A percentile compares a stretch with the other conserved stretches of the same genome.
Conservation (phyloP, 2,329 filamentous ascomycete genomes). For the Ophiostoma quercus region DNA sequence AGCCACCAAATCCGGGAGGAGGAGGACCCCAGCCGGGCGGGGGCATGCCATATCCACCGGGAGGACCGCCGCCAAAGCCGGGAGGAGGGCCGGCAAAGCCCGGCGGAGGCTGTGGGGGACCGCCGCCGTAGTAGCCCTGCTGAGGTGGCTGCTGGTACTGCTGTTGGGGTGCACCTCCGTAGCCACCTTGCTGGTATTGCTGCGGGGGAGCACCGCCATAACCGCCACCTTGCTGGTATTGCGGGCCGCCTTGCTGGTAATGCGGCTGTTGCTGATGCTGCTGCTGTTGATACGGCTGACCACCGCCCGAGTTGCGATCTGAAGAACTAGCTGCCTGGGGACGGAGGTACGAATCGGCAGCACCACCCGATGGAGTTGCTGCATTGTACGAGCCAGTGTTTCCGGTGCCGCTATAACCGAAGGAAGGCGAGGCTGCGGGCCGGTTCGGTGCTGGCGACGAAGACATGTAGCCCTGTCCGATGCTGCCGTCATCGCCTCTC, state of each 20-base stretch:
- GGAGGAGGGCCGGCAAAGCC: neutral
- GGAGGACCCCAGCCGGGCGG: conserved; percentile 16
- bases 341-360: conserved; percentile 25
- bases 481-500: conserved; percentile 42
- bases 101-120: neutral
- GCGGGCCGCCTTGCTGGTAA: neutral
- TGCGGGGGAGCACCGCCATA: neutral
- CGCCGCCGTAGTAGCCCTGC: conserved; percentile 18
- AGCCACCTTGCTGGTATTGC: conserved; percentile 6
- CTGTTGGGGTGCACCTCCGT: neutral
- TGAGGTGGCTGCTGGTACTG: conserved; percentile 14
- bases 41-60: conserved; percentile 9
- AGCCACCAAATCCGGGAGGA: neutral
- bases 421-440: conserved; percentile 32
- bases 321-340: conserved; percentile 19
- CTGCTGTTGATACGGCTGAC: neutral
- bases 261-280: neutral
- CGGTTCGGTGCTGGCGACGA: conserved; percentile 34
- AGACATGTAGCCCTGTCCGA: conserved; percentile 32
- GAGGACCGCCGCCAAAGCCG: conserved; percentile 8
- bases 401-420: conserved; percentile 40
- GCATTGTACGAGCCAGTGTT: conserved; percentile 13
- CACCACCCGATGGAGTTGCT: conserved; percentile 22
- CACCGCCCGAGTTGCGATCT: neutral
- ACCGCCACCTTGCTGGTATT: neutral